A percentile compares a stretch with the other conserved stretches of the same genome.
Conservation (phyloP, 495 filamentous ascomycete genomes). For the Penicillium bialowiezense region DNA sequence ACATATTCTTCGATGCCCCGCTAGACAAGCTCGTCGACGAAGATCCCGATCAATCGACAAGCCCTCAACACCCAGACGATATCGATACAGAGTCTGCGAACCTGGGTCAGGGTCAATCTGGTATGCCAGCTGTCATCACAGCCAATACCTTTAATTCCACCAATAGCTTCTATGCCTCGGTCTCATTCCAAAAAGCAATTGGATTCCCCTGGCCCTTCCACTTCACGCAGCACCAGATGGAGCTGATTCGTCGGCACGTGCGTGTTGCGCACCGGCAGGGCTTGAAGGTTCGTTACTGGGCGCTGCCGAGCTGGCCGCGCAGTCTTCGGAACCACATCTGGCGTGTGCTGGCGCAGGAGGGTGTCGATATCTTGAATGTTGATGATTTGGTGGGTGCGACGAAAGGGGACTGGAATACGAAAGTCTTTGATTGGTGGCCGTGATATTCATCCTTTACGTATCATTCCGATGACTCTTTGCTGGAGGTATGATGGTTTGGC, state of each 20-base stretch:
- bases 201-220: slow-evolving; percentile 40
- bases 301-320: slow-evolving; percentile 74
- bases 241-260: slow-evolving; percentile 61
- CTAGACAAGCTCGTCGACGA: slow-evolving; percentile 38
- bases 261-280: slow-evolving; percentile 66
- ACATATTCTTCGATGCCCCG: slow-evolving; percentile 65
- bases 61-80: not conserved
- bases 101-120: slow-evolving; percentile 37
- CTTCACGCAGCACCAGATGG: slow-evolving; percentile 51
- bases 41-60: not conserved
- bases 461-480: no score
- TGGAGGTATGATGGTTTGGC: not conserved
- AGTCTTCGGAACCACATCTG: slow-evolving; percentile 70
- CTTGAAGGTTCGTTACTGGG: slow-evolving; percentile 76
- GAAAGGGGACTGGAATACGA: slow-evolving; percentile 40
- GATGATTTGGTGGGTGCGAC: slow-evolving; percentile 67
- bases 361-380: slow-evolving; percentile 74
- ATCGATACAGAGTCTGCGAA: not conserved
- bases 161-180: slow-evolving; percentile 46
- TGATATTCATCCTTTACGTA: no score
- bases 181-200: slow-evolving; percentile 42
- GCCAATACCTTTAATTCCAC: slow-evolving; percentile 44
- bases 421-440: slow-evolving; percentile 40
- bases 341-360: slow-evolving; percentile 67
- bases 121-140: slow-evolving; percentile 33